These are phyloP conservation scores for Amylostereum areolatum DNA, from an alignment of 1,284 basidiomycete genomes.

Conservation along the genomic window DNA sequence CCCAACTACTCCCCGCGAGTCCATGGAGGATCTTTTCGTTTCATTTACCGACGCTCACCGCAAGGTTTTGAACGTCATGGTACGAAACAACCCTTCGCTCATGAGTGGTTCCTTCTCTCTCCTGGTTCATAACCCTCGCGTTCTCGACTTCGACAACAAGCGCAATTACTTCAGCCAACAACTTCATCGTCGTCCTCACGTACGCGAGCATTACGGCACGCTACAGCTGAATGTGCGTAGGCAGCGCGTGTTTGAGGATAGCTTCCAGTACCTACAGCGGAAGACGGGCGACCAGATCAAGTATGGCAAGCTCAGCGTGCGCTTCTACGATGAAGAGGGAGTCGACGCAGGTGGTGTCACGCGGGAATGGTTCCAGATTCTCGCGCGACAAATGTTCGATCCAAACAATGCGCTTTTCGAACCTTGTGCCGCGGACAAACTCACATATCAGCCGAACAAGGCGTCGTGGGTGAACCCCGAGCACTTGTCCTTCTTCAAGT, in stretches of 20 bases:
- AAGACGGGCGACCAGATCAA: slow-evolving; percentile 96
- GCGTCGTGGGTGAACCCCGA: slow-evolving; percentile 93
- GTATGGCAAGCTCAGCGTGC: slow-evolving; percentile 94
- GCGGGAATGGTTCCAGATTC: slow-evolving; percentile 97
- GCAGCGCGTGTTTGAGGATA: slow-evolving; percentile 95
- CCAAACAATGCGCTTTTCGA: slow-evolving; percentile 99
- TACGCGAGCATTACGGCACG: slow-evolving; percentile 77
- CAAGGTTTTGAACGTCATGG: slow-evolving; percentile 95
- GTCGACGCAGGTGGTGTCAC: slow-evolving; percentile 98
- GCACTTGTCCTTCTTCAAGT: slow-evolving; percentile 97
- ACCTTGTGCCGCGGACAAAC: slow-evolving; percentile 89
- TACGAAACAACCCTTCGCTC: slow-evolving; percentile 94
- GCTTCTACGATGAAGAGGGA: slow-evolving; percentile 97
- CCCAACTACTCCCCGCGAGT: slow-evolving; percentile 58
- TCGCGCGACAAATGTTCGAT: slow-evolving; percentile 98
- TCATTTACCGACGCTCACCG: slow-evolving; percentile 92
- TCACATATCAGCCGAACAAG: slow-evolving; percentile 96
- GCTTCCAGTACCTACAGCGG: slow-evolving; percentile 87
- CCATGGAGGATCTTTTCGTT: slow-evolving; percentile 87
- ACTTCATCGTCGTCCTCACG: slow-evolving; percentile 79
- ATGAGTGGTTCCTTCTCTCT: slow-evolving; percentile 99
- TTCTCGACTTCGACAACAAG: slow-evolving; percentile 99
- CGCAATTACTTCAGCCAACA: slow-evolving; percentile 98
- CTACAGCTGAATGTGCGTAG: slow-evolving; percentile 92
- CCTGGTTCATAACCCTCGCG: slow-evolving; percentile 91